A percentile compares a stretch with the other conserved stretches of the same genome.
Conservation (phyloP, 2,329 filamentous ascomycete genomes). For the Tothia fuscella region DNA sequence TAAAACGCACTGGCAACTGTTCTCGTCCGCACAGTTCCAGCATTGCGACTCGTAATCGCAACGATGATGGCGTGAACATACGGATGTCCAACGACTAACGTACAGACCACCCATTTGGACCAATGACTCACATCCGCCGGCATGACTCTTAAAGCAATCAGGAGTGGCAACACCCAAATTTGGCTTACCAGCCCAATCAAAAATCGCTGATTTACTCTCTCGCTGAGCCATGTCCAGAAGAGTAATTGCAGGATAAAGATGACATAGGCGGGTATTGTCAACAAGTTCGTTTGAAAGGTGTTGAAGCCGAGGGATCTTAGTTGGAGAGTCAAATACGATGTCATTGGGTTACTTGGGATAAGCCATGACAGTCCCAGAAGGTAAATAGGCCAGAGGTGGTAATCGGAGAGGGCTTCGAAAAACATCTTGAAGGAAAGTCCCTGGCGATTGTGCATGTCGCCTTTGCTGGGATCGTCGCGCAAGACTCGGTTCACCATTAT, state of each 20-base stretch:
- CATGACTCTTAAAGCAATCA: constrained; percentile 26
- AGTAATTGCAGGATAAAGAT: constrained; percentile 38
- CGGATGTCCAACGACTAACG: constrained; percentile 29
- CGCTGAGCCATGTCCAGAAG: constrained; percentile 37
- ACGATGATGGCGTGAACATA: constrained; percentile 34
- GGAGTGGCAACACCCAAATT: constrained; percentile 27
- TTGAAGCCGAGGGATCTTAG: constrained; percentile 23
- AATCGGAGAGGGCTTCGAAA: constrained; percentile 39
- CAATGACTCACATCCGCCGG: constrained; percentile 23
- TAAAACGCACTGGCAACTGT: constrained; percentile 32
- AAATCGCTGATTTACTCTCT: constrained; percentile 40
- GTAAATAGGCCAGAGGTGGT: constrained; percentile 38
- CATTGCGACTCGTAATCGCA: constrained; percentile 27
- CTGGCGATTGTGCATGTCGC: constrained; percentile 50
- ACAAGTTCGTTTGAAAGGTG: constrained; percentile 26
- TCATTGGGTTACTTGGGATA: constrained; percentile 22
- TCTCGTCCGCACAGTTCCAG: constrained; percentile 30
- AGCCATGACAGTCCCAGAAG: constrained; percentile 23
- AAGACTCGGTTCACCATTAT: constrained; percentile 57
- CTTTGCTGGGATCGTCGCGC: constrained; percentile 44
- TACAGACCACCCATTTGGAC: constrained; percentile 26
- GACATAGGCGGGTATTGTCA: constrained; percentile 29
- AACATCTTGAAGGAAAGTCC: constrained; percentile 37
- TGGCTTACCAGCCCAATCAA: constrained; percentile 31
- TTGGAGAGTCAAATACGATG: constrained; percentile 25